Conservation (phyloP, 306 rosid genomes). For the Cotoneaster glaucophyllus region DNA sequence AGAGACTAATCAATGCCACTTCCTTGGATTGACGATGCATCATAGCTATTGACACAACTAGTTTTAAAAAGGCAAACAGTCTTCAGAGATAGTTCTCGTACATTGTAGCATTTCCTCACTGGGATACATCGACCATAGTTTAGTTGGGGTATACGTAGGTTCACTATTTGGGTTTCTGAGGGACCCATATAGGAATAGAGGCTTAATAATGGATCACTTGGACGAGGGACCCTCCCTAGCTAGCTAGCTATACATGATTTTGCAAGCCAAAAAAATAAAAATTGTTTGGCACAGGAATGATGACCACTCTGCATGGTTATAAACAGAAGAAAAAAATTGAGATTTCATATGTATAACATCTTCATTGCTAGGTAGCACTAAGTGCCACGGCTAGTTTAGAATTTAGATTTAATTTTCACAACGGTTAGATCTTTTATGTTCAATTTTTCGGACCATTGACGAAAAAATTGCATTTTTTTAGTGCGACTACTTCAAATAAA, state of each 20-base stretch:
- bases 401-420: too few species aligned
- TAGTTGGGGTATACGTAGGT: too few species aligned
- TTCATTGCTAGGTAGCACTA: background rate
- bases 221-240: background rate
- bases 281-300: background rate
- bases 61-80: conserved; percentile 22
- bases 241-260: background rate
- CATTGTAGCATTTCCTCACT: conserved; percentile 31
- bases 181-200: conserved; percentile 25
- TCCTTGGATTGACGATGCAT: conserved; percentile 13
- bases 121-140: background rate
- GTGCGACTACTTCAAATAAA: too few species aligned
- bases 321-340: background rate
- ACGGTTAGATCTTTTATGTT: too few species aligned
- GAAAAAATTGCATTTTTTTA: too few species aligned
- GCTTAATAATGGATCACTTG: conserved; percentile 1
- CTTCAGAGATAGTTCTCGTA: conserved; percentile 21
- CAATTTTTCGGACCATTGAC: too few species aligned
- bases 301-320: background rate
- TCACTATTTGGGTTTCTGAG: conserved; percentile 9
- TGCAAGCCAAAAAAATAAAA: conserved; percentile 1
- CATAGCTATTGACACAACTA: conserved; percentile 16
- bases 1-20: conserved; percentile 35
- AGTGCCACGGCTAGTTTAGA: too few species aligned
- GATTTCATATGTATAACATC: background rate